Percentiles rank a stretch among this genome's conserved stretches.
Evolutionary conservation across 176 grass and related monocot species (phyloP).

Genomic region (Bolboschoenus planiculmis): DNA sequence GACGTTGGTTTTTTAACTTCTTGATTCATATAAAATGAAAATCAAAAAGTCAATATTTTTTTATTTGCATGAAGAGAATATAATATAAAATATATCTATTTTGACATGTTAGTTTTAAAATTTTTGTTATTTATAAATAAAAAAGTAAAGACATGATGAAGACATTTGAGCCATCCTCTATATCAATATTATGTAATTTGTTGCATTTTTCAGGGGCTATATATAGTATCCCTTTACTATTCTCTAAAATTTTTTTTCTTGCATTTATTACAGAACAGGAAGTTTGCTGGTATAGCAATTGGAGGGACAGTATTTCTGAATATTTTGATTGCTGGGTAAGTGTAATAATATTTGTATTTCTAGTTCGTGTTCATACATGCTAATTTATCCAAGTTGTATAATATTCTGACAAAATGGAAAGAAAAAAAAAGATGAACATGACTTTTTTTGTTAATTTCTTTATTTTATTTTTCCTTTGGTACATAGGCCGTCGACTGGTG

Average conservation of each 20-base stretch:
- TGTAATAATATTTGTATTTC: background rate
- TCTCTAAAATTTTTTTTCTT: background rate
- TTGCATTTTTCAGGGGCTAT: background rate
- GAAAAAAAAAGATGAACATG: background rate
- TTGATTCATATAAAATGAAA: too few species aligned
- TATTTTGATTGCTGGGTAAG: constrained; percentile 28
- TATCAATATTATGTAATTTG: background rate
- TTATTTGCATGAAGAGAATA: too few species aligned
- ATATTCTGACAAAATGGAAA: background rate
- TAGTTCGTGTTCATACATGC: background rate
- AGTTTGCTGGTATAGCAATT: constrained; percentile 20
- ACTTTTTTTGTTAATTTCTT: background rate
- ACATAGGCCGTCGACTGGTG: constrained; percentile 28
- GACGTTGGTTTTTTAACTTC: too few species aligned
- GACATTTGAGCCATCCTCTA: too few species aligned
- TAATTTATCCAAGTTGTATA: background rate
- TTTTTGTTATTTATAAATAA: too few species aligned
- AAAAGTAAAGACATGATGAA: too few species aligned
- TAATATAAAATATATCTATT: too few species aligned
- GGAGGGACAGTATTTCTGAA: constrained; percentile 12
- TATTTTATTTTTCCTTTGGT: background rate
- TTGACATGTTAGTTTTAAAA: too few species aligned
- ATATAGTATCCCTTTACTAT: background rate
- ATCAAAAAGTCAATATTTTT: too few species aligned
- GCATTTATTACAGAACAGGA: constrained; percentile 2